A percentile compares a stretch with the other conserved stretches of the same genome.
These are phyloP conservation scores for Phytophthora podocarpi DNA, from an alignment of 352 stramenopile species.

Conservation along the genomic window DNA sequence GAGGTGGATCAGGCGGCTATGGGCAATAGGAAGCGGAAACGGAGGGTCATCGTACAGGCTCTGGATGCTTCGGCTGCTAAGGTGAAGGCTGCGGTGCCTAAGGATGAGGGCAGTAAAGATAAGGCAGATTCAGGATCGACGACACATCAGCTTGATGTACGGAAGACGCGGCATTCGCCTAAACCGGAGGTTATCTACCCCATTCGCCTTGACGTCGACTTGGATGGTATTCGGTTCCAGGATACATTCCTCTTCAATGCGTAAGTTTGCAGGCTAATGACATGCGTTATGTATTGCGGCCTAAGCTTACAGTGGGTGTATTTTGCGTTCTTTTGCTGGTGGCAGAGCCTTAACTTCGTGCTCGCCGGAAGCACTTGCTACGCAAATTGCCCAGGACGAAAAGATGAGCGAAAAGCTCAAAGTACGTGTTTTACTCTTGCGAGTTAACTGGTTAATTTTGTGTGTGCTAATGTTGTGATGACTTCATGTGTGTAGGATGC, in stretches of 20 bases:
- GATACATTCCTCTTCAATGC: slow-evolving; percentile 76
- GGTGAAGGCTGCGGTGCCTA: background rate
- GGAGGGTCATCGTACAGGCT: slow-evolving; percentile 50
- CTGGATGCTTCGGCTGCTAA: slow-evolving; percentile 26
- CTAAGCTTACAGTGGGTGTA: background rate
- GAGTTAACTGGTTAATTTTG: background rate
- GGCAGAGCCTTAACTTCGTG: slow-evolving; percentile 30
- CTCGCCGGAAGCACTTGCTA: slow-evolving; percentile 61
- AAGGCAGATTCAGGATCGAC: slow-evolving; percentile 11
- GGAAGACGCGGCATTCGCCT: slow-evolving; percentile 15
- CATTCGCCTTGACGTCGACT: slow-evolving; percentile 79
- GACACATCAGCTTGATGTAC: slow-evolving; percentile 22
- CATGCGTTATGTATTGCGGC: background rate
- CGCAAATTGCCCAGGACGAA: slow-evolving; percentile 68
- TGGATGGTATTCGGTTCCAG: slow-evolving; percentile 76
- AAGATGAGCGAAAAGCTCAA: slow-evolving; percentile 52
- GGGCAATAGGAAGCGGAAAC: slow-evolving; percentile 66
- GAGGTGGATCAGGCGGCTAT: slow-evolving; percentile 14
- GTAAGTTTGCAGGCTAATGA: slow-evolving; percentile 36
- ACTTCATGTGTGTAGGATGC: slow-evolving; percentile 38
- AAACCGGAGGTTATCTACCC: slow-evolving; percentile 63
- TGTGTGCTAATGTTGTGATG: background rate
- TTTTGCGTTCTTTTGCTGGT: background rate
- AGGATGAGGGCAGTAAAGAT: slow-evolving; percentile 1
- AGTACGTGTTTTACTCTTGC: slow-evolving; percentile 18